Evolutionary conservation across 768 basidiomycete species (phyloP).

Genomic region (Boletus edulis): DNA sequence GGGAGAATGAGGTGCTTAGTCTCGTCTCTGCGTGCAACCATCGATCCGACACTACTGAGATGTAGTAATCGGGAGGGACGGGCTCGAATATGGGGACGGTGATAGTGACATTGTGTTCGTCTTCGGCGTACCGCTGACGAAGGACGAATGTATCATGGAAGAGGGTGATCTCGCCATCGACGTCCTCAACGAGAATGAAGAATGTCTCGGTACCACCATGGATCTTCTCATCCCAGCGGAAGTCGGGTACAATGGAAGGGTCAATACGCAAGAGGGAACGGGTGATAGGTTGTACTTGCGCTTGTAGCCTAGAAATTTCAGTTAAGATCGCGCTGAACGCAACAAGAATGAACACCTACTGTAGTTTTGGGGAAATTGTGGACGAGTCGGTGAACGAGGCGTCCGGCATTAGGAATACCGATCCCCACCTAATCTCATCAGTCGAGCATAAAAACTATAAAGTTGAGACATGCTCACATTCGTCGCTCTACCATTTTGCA

Average conservation of each 20-base stretch:
- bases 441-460: no score
- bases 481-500: no score
- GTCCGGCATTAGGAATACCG: no score
- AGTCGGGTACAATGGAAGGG: slow-evolving; percentile 91
- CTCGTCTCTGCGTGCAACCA: slow-evolving; percentile 44
- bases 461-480: no score
- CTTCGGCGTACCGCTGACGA: slow-evolving; percentile 68
- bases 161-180: slow-evolving; percentile 94
- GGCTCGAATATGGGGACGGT: slow-evolving; percentile 98
- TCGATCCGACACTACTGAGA: slow-evolving; percentile 89
- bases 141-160: slow-evolving; percentile 66
- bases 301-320: no score
- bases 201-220: slow-evolving; percentile 53
- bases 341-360: no score
- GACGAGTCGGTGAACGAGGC: no score
- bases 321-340: no score
- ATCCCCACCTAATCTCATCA: no score
- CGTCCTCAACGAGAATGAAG: slow-evolving; percentile 87
- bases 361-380: no score
- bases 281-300: slow-evolving; percentile 80
- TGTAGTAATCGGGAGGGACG: slow-evolving; percentile 97
- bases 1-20: slow-evolving; percentile 92
- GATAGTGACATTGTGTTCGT: slow-evolving; percentile 92
- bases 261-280: slow-evolving; percentile 90
- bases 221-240: slow-evolving; percentile 95